A percentile compares a stretch with the other conserved stretches of the same genome.
phyloP scores from a whole-genome alignment of 1,284 basidiomycete genomes.

The Sporisorium reilianum region DNA sequence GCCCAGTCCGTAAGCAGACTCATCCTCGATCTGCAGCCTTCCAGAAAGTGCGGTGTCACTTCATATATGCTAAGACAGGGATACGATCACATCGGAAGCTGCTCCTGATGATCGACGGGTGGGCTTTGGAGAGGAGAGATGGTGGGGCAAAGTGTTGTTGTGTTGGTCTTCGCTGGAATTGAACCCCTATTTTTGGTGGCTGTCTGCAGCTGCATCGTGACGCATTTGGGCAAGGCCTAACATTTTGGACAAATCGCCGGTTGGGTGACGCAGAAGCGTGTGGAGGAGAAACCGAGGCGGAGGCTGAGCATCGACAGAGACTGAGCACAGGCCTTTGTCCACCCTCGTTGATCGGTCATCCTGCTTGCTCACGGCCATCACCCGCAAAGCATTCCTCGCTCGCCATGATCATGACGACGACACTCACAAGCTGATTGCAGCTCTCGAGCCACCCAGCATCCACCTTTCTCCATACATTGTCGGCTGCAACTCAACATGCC shows the following conservation, averaged over 20 bases:
- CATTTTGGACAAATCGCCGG: neutral
- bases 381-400: too few relatives aligned
- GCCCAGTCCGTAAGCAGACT: conserved; percentile 20
- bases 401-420: neutral
- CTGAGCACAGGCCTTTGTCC: neutral
- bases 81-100: too few relatives aligned
- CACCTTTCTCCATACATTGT: neutral
- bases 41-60: neutral
- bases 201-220: conserved; percentile 10
- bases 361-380: neutral
- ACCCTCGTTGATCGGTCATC: neutral
- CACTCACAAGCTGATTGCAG: neutral
- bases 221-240: neutral
- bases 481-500: conserved; percentile 29
- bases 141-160: conserved; percentile 8
- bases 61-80: too few relatives aligned
- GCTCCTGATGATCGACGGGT: neutral
- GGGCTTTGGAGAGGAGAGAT: neutral
- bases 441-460: neutral
- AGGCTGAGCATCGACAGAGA: neutral
- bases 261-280: neutral
- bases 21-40: conserved; percentile 8
- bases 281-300: neutral
- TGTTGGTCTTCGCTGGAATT: conserved; percentile 7
- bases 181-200: conserved; percentile 4